phyloP scores from a whole-genome alignment of 1,284 basidiomycete genomes.

The Puccinia polysora region DNA sequence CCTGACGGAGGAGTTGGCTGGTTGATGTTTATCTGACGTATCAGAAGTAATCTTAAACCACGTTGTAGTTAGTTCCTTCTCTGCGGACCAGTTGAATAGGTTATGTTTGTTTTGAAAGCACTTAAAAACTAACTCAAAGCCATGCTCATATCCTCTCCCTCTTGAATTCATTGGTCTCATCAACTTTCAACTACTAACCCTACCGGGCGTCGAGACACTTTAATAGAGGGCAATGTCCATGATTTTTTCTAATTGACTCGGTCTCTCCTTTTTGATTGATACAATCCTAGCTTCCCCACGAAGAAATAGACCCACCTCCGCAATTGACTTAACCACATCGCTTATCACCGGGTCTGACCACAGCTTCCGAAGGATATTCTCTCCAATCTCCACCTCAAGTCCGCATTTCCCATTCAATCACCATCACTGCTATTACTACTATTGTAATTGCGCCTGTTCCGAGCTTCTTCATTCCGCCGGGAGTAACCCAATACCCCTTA shows the following conservation, averaged over 20 bases:
- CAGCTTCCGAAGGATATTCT: no score
- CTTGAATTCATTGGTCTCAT: conserved; percentile 7
- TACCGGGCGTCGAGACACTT: not conserved
- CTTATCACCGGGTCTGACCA: conserved; percentile 21
- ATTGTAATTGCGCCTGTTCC: conserved; percentile 16
- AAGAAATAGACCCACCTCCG: no score
- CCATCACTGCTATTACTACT: conserved; percentile 26
- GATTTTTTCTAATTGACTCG: conserved; percentile 7
- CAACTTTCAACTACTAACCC: not conserved
- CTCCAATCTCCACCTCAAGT: conserved; percentile 35
- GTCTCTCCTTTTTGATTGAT: conserved; percentile 9
- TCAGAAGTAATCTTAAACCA: conserved; percentile 11
- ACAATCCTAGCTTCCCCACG: not conserved
- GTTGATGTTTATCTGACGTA: conserved; percentile 15
- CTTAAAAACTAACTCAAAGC: conserved; percentile 23
- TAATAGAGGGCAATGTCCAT: no score
- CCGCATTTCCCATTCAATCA: conserved; percentile 25
- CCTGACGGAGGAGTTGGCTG: conserved; percentile 17
- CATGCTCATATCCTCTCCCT: conserved; percentile 5
- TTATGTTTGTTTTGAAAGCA: not conserved
- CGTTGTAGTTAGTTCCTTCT: conserved; percentile 6
- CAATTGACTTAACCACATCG: not conserved
- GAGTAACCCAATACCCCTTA: conserved; percentile 20
- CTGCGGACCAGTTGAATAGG: not conserved
- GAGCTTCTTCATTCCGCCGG: conserved; percentile 5